Evolutionary conservation across 1,284 basidiomycete genomes (phyloP).

Genomic region (Cryptococcus jaspeensis): DNA sequence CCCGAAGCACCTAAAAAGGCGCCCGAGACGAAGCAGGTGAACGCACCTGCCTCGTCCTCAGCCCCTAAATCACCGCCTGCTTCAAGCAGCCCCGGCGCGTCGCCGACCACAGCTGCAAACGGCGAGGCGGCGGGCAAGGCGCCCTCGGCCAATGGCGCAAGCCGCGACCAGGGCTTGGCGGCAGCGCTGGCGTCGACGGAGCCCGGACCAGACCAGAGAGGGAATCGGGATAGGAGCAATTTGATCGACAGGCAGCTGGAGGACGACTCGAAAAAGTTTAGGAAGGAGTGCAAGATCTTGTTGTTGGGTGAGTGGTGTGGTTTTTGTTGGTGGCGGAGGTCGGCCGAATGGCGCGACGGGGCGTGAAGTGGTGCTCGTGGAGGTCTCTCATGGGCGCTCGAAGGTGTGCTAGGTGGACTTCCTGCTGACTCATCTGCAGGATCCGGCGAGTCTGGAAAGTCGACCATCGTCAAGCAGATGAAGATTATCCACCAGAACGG

Average conservation of each 20-base stretch:
- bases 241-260: constrained; percentile 58
- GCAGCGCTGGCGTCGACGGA: constrained; percentile 38
- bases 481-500: constrained; percentile 98
- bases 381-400: neutral
- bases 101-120: constrained; percentile 4
- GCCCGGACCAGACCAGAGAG: constrained; percentile 20
- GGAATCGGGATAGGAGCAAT: constrained; percentile 63
- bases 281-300: constrained; percentile 92
- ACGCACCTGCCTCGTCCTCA: neutral
- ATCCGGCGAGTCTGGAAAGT: constrained; percentile 88
- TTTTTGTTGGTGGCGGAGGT: neutral
- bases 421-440: constrained; percentile 48
- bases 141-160: constrained; percentile 17
- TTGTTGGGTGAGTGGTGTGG: constrained; percentile 68
- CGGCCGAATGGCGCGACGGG: neutral
- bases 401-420: neutral
- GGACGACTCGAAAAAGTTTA: constrained; percentile 62
- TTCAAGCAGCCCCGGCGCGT: neutral
- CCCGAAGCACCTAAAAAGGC: constrained; percentile 11
- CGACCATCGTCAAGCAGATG: constrained; percentile 98
- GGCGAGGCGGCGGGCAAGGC: neutral
- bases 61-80: constrained; percentile 3
- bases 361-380: neutral
- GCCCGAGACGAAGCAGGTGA: constrained; percentile 11
- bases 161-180: constrained; percentile 29